phyloP scores from a whole-genome alignment of 2,329 filamentous ascomycete genomes.

The Aspergillus ochraceoroseus region DNA sequence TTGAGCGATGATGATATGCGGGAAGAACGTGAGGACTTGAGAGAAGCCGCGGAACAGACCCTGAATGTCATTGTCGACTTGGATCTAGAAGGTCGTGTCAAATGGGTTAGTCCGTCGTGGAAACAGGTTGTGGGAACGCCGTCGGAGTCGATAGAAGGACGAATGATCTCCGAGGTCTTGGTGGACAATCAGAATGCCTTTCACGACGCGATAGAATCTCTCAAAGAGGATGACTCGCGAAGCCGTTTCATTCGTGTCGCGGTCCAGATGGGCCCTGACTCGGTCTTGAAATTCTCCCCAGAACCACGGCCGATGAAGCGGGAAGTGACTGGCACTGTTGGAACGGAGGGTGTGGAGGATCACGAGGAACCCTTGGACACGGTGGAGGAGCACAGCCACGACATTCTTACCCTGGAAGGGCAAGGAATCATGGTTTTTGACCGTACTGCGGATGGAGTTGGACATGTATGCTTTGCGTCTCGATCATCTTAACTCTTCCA shows the following conservation, averaged over 20 bases:
- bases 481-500: neutral
- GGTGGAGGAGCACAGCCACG: constrained; percentile 43
- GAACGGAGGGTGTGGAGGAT: constrained; percentile 25
- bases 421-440: constrained; percentile 99
- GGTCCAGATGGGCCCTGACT: constrained; percentile 63
- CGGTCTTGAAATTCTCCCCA: constrained; percentile 54
- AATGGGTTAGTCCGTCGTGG: constrained; percentile 97
- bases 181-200: constrained; percentile 77
- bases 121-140: constrained; percentile 81
- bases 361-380: constrained; percentile 38
- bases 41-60: constrained; percentile 92
- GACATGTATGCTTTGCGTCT: constrained; percentile 65
- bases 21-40: constrained; percentile 87
- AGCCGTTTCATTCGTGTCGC: constrained; percentile 86
- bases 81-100: constrained; percentile 80
- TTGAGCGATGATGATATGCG: constrained; percentile 85
- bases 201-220: constrained; percentile 74
- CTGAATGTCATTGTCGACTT: constrained; percentile 95
- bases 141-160: constrained; percentile 67
- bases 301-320: constrained; percentile 27
- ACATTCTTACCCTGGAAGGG: constrained; percentile 75
- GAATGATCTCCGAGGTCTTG: constrained; percentile 73
- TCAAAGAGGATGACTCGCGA: constrained; percentile 87
- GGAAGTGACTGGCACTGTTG: constrained; percentile 10
- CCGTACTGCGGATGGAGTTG: constrained; percentile 74